phyloP scores from a whole-genome alignment of 2,329 filamentous ascomycete species.

The Colletotrichum noveboracense region DNA sequence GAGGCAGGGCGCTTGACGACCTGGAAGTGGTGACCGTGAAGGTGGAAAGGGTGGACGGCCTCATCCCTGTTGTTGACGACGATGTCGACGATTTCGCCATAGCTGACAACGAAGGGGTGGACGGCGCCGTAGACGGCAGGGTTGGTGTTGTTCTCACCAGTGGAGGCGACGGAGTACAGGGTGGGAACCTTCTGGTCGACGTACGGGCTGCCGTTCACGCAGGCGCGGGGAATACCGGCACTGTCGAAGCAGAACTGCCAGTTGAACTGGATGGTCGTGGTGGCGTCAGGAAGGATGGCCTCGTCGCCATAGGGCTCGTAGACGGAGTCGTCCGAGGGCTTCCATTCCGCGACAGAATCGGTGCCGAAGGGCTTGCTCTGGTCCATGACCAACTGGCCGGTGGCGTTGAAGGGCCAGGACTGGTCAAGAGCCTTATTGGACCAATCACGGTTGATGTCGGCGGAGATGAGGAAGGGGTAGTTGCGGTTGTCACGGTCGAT shows the following conservation, averaged over 20 bases:
- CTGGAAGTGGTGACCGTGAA: conserved; percentile 63
- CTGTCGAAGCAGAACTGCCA: conserved; percentile 64
- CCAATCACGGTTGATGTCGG: conserved; percentile 50
- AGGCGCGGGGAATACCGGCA: conserved; percentile 66
- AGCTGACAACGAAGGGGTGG: conserved; percentile 43
- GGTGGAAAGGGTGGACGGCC: conserved; percentile 56
- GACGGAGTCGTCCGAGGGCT: conserved; percentile 67
- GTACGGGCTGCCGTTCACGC: conserved; percentile 71
- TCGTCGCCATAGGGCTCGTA: conserved; percentile 62
- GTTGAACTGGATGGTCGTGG: conserved; percentile 60
- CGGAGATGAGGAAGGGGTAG: conserved; percentile 46
- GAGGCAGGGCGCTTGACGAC: conserved; percentile 47
- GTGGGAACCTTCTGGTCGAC: conserved; percentile 72
- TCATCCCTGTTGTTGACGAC: conserved; percentile 55
- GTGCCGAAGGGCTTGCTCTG: conserved; percentile 28
- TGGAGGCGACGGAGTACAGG: conserved; percentile 72
- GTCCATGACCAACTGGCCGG: conserved; percentile 48
- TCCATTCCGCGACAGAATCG: conserved; percentile 37
- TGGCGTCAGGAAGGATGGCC: conserved; percentile 54
- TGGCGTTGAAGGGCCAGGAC: conserved; percentile 43
- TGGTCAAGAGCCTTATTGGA: conserved; percentile 28
- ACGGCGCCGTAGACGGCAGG: conserved; percentile 47
- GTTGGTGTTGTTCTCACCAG: conserved; percentile 49
- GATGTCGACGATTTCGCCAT: conserved; percentile 48
- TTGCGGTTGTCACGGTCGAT: conserved; percentile 42